Percentiles rank a stretch among this genome's conserved stretches.
phyloP scores from a whole-genome alignment of 345 rosid genomes.

The Adansonia digitata region DNA sequence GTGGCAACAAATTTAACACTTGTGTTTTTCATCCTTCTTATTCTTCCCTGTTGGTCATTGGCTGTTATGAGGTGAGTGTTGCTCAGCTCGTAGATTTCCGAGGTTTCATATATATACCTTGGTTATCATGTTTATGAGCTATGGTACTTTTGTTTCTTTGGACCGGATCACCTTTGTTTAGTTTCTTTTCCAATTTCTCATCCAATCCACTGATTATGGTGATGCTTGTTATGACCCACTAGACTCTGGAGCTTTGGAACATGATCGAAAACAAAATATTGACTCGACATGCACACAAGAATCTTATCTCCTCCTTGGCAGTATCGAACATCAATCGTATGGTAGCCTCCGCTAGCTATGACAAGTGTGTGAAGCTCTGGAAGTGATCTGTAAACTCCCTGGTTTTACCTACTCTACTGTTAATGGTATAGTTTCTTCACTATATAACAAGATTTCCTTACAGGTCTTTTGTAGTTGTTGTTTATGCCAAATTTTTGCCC shows the following conservation, averaged over 20 bases:
- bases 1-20: constrained; percentile 39
- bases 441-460: constrained; percentile 5
- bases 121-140: not conserved
- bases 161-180: not conserved
- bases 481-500: constrained; percentile 6
- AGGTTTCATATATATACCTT: too few species aligned
- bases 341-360: constrained; percentile 31
- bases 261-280: constrained; percentile 26
- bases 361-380: constrained; percentile 31
- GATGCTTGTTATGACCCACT: not conserved
- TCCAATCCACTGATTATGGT: not conserved
- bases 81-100: not conserved
- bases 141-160: too few species aligned
- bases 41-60: constrained; percentile 46
- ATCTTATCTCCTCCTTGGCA: constrained; percentile 31
- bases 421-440: not conserved
- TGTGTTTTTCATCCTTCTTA: constrained; percentile 51
- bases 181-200: not conserved
- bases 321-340: constrained; percentile 20
- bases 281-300: constrained; percentile 28
- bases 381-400: constrained; percentile 11
- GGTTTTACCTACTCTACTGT: constrained; percentile 3
- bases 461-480: constrained; percentile 9
- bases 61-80: constrained; percentile 51
- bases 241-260: constrained; percentile 42